A percentile compares a stretch with the other conserved stretches of the same genome.
phyloP scores from a whole-genome alignment of 768 basidiomycete species.

The Serpula lacrymans region DNA sequence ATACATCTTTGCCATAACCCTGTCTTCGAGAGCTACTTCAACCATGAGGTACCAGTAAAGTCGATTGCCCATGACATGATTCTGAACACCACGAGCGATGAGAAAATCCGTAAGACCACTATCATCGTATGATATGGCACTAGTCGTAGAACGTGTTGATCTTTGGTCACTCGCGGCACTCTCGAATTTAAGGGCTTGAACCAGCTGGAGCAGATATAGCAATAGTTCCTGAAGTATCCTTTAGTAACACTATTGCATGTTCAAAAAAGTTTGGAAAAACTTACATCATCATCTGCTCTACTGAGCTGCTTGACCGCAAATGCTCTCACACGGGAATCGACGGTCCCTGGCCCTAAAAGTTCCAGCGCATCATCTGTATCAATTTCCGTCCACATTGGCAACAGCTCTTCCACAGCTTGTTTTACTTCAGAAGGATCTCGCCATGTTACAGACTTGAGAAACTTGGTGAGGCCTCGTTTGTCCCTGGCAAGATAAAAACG shows the following conservation, averaged over 20 bases:
- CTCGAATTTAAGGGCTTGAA: constrained; percentile 97
- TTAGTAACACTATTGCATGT: background rate
- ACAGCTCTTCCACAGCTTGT: constrained; percentile 92
- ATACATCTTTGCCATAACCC: constrained; percentile 88
- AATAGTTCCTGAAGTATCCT: constrained; percentile 68
- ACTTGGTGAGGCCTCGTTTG: constrained; percentile 94
- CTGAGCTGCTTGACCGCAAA: constrained; percentile 92
- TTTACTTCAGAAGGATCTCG: constrained; percentile 94
- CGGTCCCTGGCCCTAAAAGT: constrained; percentile 83
- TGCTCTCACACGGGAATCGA: constrained; percentile 88
- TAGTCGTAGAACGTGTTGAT: constrained; percentile 67
- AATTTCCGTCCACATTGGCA: constrained; percentile 96
- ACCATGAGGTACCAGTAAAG: constrained; percentile 99
- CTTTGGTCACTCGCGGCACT: constrained; percentile 74
- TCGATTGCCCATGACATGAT: constrained; percentile 82
- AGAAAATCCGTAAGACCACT: constrained; percentile 93
- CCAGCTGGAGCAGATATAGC: constrained; percentile 90
- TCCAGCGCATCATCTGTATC: constrained; percentile 97
- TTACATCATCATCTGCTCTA: constrained; percentile 91
- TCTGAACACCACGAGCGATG: constrained; percentile 78
- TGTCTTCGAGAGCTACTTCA: constrained; percentile 86
- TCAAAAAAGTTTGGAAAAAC: background rate
- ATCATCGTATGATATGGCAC: constrained; percentile 82
- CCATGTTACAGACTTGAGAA: constrained; percentile 97
- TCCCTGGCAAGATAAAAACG: constrained; percentile 94